These are phyloP conservation scores for Sordariomycetes sp. DNA, from an alignment of 2,329 filamentous ascomycete species.

Conservation along the genomic window DNA sequence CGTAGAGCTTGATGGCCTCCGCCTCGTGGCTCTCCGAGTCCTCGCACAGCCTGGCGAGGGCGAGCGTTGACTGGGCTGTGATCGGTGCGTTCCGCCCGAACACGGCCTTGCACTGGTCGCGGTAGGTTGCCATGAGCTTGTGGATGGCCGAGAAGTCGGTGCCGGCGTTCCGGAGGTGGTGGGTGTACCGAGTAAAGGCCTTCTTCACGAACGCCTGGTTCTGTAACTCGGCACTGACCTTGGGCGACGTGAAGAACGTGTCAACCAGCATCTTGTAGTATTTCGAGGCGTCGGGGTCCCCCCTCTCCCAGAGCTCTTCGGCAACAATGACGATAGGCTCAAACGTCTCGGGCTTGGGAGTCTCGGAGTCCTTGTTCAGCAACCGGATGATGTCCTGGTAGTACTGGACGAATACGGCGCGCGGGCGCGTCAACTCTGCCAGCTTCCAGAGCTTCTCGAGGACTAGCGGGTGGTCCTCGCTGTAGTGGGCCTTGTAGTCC, in stretches of 20 bases:
- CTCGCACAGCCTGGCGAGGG: conserved; percentile 20
- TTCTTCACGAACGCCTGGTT: conserved; percentile 17
- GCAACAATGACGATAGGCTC: conserved; percentile 21
- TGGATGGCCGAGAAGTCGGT: conserved; percentile 17
- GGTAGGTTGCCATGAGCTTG: conserved; percentile 18
- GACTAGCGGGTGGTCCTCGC: conserved; percentile 17
- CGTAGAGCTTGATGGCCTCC: conserved; percentile 20
- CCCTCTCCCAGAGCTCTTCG: conserved; percentile 22
- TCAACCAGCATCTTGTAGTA: conserved; percentile 20
- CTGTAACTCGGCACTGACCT: conserved; percentile 17
- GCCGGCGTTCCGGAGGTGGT: conserved; percentile 18
- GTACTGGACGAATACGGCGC: conserved; percentile 21
- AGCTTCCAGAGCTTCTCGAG: conserved; percentile 20
- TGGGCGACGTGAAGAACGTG: conserved; percentile 20
- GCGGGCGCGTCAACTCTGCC: conserved; percentile 19
- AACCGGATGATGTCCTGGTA: conserved; percentile 20
- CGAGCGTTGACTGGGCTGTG: conserved; percentile 19
- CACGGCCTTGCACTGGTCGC: conserved; percentile 16
- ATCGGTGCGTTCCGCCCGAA: conserved; percentile 19
- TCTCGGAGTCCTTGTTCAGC: conserved; percentile 20
- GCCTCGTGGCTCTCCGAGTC: conserved; percentile 19
- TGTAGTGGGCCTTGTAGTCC: conserved; percentile 20
- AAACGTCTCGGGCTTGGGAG: conserved; percentile 20
- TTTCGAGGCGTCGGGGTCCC: conserved; percentile 18
- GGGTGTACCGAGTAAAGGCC: conserved; percentile 18